Percentiles rank a stretch among this genome's conserved stretches.
Conservation (phyloP, 2,329 filamentous ascomycete genomes). For the Colletotrichum caudatum region DNA sequence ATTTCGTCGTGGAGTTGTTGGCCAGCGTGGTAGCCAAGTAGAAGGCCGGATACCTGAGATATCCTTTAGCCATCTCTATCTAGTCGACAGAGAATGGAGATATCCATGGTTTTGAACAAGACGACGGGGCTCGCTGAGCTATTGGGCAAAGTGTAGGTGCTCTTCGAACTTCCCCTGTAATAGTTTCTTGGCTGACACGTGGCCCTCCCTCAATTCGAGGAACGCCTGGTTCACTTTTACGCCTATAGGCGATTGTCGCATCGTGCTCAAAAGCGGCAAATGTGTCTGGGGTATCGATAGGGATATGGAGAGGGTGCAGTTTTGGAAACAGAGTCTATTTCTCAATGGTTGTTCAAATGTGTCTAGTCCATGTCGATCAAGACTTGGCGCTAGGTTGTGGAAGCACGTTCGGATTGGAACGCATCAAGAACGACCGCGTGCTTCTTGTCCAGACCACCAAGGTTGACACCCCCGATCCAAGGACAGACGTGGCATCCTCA, state of each 20-base stretch:
- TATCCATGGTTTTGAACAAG: not conserved
- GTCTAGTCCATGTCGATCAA: not conserved
- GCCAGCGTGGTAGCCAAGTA: slow-evolving; percentile 13
- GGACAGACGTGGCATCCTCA: not conserved
- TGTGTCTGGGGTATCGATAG: slow-evolving; percentile 35
- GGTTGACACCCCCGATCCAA: not conserved
- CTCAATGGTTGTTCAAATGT: not conserved
- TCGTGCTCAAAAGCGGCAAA: slow-evolving; percentile 36
- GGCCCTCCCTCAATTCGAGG: not conserved
- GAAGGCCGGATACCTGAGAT: not conserved
- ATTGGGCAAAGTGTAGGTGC: not conserved
- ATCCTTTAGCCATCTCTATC: not conserved
- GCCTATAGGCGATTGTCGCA: slow-evolving; percentile 42
- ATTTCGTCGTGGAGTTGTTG: not conserved
- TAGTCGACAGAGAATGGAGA: not conserved
- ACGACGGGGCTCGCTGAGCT: not conserved
- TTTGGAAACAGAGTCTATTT: not conserved
- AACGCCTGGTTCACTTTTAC: slow-evolving; percentile 11
- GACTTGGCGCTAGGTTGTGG: slow-evolving; percentile 5
- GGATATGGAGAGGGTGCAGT: not conserved
- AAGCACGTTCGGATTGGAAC: slow-evolving; percentile 39
- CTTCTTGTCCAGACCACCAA: slow-evolving; percentile 21
- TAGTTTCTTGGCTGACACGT: not conserved
- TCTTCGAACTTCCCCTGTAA: not conserved
- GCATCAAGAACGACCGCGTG: slow-evolving; percentile 23